Evolutionary conservation across 305 asterid species (phyloP).

Genomic region (Solanum aculeatissimum): DNA sequence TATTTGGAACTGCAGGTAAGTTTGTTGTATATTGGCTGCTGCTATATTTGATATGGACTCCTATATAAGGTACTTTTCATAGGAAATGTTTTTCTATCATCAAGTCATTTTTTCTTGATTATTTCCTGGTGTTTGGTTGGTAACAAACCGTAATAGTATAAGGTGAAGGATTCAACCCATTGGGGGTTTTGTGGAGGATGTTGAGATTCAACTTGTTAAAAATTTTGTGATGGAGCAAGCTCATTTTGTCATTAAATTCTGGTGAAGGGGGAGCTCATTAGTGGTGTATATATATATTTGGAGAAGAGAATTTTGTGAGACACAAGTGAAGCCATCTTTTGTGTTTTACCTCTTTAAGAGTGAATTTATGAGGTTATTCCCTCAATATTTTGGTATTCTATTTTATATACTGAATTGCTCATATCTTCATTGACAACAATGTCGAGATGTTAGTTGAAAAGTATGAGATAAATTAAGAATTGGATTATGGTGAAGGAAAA

Average conservation of each 20-base stretch:
- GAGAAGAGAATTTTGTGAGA: background rate
- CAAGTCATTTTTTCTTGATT: background rate
- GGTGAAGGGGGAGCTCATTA: background rate
- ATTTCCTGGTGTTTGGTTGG: background rate
- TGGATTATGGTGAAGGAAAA: background rate
- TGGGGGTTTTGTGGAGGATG: background rate
- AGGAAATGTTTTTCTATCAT: background rate
- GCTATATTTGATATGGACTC: background rate
- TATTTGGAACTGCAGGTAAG: slow-evolving; percentile 81
- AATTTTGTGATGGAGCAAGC: background rate
- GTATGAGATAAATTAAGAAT: background rate
- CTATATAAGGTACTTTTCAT: background rate
- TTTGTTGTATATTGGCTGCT: background rate
- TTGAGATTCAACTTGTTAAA: background rate
- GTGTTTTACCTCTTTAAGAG: background rate
- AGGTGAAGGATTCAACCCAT: background rate
- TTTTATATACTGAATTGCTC: background rate
- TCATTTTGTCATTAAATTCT: background rate
- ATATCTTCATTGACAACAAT: background rate
- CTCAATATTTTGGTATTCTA: background rate
- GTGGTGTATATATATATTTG: background rate
- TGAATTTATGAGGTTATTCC: background rate
- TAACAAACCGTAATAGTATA: background rate
- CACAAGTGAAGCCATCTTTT: background rate
- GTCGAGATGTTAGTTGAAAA: background rate